Percentiles rank a stretch among this genome's conserved stretches.
Conservation (phyloP, 1,284 basidiomycete species). For the Boletellus deceptivus region DNA sequence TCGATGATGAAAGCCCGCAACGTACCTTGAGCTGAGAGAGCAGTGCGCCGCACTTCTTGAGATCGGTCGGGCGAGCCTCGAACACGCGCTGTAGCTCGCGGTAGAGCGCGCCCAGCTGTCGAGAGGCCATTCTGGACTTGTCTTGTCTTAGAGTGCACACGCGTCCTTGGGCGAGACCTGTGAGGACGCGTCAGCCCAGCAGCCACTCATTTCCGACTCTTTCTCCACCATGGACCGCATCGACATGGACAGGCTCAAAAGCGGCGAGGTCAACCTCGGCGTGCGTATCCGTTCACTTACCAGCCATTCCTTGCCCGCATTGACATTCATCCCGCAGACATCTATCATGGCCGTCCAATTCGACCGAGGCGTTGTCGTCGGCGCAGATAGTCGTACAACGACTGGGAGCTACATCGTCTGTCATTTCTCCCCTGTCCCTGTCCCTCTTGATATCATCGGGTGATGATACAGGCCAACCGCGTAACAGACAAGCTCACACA, state of each 20-base stretch:
- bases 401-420: conserved; percentile 94
- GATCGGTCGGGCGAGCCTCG: conserved; percentile 57
- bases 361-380: conserved; percentile 91
- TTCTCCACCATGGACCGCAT: conserved; percentile 58
- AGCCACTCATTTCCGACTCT: conserved; percentile 15
- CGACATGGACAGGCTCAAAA: conserved; percentile 79
- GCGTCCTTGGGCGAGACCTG: conserved; percentile 19
- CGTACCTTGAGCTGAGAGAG: conserved; percentile 73
- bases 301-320: not conserved
- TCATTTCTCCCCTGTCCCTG: conserved; percentile 3
- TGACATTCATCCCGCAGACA: conserved; percentile 54
- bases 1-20: not conserved
- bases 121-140: conserved; percentile 43
- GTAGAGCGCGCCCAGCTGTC: conserved; percentile 55
- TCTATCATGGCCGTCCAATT: conserved; percentile 99
- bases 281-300: conserved; percentile 48
- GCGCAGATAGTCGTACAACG: conserved; percentile 96
- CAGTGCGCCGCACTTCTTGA: conserved; percentile 60
- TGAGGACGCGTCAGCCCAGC: conserved; percentile 61
- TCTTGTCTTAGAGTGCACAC: conserved; percentile 20
- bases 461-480: conserved; percentile 75
- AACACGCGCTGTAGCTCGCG: conserved; percentile 63
- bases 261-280: conserved; percentile 92
- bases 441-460: conserved; percentile 1
- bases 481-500: conserved; percentile 99